Evolutionary conservation across 768 basidiomycete genomes (phyloP), one percentile per base, ranked within the genome.

Genomic region (Amanita exitialis): DNA sequence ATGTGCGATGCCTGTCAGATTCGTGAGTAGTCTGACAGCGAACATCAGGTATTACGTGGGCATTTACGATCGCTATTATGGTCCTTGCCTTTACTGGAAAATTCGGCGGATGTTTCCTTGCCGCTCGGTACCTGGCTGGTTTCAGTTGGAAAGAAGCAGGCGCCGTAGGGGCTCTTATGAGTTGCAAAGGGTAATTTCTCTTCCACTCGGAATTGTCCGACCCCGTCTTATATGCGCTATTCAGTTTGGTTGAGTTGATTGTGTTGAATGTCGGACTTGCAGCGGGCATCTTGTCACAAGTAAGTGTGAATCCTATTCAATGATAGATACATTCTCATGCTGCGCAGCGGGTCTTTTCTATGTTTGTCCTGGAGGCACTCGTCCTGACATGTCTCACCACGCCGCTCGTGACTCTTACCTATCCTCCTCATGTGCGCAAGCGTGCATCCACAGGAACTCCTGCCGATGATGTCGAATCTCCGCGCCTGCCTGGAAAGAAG

Each of bases 221-320:
- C 10, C 8, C n/a, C 6, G 30, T 36, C 47, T 49, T 25, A 35
- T 15, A 49, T 47, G 18, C 44, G 37, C 42, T 6, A 30, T 30
- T 12, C 45, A 89, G 86, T 20, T 74, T 96, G 4, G 87, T 97
- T 8, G 94, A 96, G 61, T 73, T 97, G 15, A 96, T 98, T 58
- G 94, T 98, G 3, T 81, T 98, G 55, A 99, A 98, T 59, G 89
- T 98, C 55, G 94, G 95, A 3, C 71, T 95, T 2, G 70, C 76
- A 2, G 91, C 89, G 3, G 79, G 80, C 0, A 92, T 95, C 46
- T 71, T 98, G 20, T 76, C 82, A 1, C 73, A 59, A 52, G 78
- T 77, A 53, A 44, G 64, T 52, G 13, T 16, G 21, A 13, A n/a
- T 12, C 28, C 45, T 20, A 9, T 42, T 28, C 10, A 36, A 4